phyloP scores from a whole-genome alignment of 345 rosid species.

The Eucalyptus coolabah region DNA sequence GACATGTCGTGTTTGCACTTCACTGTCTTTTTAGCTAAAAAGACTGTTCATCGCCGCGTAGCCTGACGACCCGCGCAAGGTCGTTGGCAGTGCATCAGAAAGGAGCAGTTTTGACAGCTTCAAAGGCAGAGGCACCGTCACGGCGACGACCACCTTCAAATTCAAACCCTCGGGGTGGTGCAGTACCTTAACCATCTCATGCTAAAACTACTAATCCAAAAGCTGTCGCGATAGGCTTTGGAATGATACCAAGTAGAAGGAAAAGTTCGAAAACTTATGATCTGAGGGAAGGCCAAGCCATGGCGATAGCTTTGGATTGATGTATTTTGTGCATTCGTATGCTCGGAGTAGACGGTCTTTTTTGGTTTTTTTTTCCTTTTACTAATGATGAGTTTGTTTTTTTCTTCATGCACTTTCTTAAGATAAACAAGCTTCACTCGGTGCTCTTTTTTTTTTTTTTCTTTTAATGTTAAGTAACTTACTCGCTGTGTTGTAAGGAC shows the following conservation, averaged over 20 bases:
- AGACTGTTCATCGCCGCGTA: background rate
- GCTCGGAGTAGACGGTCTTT: background rate
- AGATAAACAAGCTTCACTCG: background rate
- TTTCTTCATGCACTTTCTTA: background rate
- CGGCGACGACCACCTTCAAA: background rate
- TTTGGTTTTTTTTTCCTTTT: too few relatives aligned
- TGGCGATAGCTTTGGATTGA: background rate
- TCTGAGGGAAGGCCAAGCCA: background rate
- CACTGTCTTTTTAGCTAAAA: background rate
- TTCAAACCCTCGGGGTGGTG: too few relatives aligned
- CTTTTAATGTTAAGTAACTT: background rate
- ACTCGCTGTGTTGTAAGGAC: background rate
- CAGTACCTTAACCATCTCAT: too few relatives aligned
- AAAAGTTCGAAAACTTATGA: background rate
- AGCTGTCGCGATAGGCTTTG: background rate
- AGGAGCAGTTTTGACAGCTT: background rate
- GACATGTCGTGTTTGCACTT: background rate
- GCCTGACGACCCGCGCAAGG: background rate
- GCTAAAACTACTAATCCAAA: too few relatives aligned
- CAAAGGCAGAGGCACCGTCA: background rate
- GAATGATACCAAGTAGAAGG: background rate
- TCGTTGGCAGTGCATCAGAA: background rate
- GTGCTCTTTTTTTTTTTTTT: background rate
- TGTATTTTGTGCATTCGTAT: background rate
- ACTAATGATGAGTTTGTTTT: background rate